Evolutionary conservation across 441 rosid genomes (phyloP), one percentile per base, ranked within the genome.

Genomic region (Isatis lusitanica): DNA sequence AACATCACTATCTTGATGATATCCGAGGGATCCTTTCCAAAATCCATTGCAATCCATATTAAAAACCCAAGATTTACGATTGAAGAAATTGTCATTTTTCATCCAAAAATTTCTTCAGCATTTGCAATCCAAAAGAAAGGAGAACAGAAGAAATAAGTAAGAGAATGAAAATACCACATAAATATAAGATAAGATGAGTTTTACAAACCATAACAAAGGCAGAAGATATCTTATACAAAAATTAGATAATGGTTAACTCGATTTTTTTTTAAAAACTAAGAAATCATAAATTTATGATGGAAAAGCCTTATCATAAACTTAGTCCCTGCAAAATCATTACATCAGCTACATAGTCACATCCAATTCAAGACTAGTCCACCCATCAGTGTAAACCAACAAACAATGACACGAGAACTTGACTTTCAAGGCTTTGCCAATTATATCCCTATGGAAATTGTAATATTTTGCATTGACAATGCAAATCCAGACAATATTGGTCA

Each of bases 41-140:
- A 47, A 3, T 12, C 3, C 52, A 3, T n/a, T n/a, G n/a, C n/a
- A n/a, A n/a, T n/a, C n/a, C n/a, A n/a, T n/a, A n/a, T n/a, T n/a
- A n/a, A n/a, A n/a, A n/a, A n/a, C n/a, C n/a, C n/a, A n/a, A n/a
- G n/a, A n/a, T n/a, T n/a, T 93, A n/a, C n/a, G n/a, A n/a, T n/a
- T n/a, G n/a, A n/a, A n/a, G n/a, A n/a, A n/a, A n/a, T n/a, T n/a
- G n/a, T n/a, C n/a, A n/a, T n/a, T n/a, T n/a, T n/a, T n/a, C n/a
- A n/a, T n/a, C n/a, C n/a, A n/a, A n/a, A n/a, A n/a, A n/a, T 93
- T 66, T 95, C 97, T 85, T 93, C 99, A 74, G 99, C 97, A 79
- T 95, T 98, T 13, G 94, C 89, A 81, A 95, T 95, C 87, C 98
- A 93, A 78, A 35, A 73, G 9, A 73, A 59, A 64, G n/a, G 18